Evolutionary conservation across 495 filamentous ascomycete genomes (phyloP).

Genomic region (Talaromyces ruber): DNA sequence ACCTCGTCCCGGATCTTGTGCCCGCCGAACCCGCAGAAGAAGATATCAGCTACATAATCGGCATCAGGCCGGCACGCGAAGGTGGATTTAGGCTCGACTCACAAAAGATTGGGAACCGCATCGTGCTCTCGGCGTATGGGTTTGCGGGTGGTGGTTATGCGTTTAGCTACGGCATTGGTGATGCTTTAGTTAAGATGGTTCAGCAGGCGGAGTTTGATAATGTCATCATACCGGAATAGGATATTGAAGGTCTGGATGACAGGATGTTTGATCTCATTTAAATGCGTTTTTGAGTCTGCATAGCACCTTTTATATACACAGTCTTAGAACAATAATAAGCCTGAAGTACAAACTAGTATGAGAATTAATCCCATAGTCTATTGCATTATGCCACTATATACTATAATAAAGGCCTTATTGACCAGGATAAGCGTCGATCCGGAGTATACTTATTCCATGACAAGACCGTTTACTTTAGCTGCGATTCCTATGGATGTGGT

Average conservation of each 20-base stretch:
- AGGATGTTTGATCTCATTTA: no score
- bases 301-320: no score
- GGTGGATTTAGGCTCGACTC: slow-evolving; percentile 34
- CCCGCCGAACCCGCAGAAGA: slow-evolving; percentile 24
- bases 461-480: no score
- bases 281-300: no score
- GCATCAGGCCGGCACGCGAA: slow-evolving; percentile 29
- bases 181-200: slow-evolving; percentile 33
- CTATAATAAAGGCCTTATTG: no score
- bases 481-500: no score
- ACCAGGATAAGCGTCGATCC: no score
- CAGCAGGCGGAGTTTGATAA: slow-evolving; percentile 23
- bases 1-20: slow-evolving; percentile 30
- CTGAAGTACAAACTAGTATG: no score
- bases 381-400: no score
- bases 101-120: slow-evolving; percentile 16
- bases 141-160: slow-evolving; percentile 38
- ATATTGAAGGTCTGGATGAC: not conserved
- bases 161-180: slow-evolving; percentile 33
- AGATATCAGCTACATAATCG: slow-evolving; percentile 27
- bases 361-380: no score
- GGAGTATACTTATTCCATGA: no score
- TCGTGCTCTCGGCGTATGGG: slow-evolving; percentile 31
- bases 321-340: no score
- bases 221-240: slow-evolving; percentile 15